Evolutionary conservation across 2,329 filamentous ascomycete species (phyloP).

Genomic region (Xenoacremonium recifei): DNA sequence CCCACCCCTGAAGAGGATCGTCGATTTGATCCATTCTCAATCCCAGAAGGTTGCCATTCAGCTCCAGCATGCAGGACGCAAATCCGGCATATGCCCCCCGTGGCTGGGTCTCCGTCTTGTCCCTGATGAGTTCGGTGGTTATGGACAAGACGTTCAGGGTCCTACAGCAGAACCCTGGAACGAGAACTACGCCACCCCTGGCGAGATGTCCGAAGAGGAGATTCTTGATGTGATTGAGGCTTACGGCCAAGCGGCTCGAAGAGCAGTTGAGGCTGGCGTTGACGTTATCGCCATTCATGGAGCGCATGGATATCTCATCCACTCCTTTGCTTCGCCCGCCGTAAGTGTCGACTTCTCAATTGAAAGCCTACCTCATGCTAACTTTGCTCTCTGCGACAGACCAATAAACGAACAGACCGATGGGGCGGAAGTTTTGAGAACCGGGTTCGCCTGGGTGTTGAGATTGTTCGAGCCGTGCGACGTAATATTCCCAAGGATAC

Average conservation of each 20-base stretch:
- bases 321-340: constrained; percentile 64
- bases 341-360: no score
- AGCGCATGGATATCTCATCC: constrained; percentile 74
- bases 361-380: no score
- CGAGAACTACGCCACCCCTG: constrained; percentile 54
- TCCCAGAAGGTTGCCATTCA: constrained; percentile 5
- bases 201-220: constrained; percentile 61
- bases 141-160: constrained; percentile 39
- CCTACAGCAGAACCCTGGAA: constrained; percentile 52
- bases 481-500: no score
- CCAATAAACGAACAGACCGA: constrained; percentile 62
- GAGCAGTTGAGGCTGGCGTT: constrained; percentile 63
- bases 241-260: constrained; percentile 52
- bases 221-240: constrained; percentile 63
- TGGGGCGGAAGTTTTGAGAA: constrained; percentile 70
- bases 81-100: not conserved
- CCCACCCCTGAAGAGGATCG: constrained; percentile 2
- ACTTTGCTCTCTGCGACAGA: not conserved
- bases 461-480: no score
- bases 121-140: constrained; percentile 25
- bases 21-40: constrained; percentile 4
- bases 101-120: constrained; percentile 5
- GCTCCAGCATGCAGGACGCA: constrained; percentile 4
- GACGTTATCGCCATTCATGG: constrained; percentile 70
- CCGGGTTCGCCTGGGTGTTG: no score